A percentile compares a stretch with the other conserved stretches of the same genome.
Evolutionary conservation across 1,284 basidiomycete species (phyloP).

Genomic region (Apiotrichum veenhuisii): DNA sequence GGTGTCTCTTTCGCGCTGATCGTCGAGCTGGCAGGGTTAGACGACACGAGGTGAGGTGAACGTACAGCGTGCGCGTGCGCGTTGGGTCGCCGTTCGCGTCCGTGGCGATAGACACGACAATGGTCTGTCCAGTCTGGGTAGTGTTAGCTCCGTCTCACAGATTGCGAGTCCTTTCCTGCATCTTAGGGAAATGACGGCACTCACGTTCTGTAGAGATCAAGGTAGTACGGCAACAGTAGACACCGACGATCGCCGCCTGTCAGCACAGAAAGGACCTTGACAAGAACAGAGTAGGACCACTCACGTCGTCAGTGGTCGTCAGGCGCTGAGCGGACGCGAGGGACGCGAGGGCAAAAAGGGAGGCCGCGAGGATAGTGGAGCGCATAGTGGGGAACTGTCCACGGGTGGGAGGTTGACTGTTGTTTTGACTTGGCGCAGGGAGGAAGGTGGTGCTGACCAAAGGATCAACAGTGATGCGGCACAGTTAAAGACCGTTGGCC

Average conservation of each 20-base stretch:
- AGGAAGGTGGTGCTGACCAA: too few relatives aligned
- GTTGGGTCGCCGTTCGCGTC: slow-evolving; percentile 24
- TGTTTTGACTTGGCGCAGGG: too few relatives aligned
- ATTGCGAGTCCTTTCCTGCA: not conserved
- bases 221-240: not conserved
- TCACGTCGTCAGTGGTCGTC: not conserved
- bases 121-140: slow-evolving; percentile 24
- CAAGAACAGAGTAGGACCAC: not conserved
- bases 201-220: not conserved
- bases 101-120: slow-evolving; percentile 29
- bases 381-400: not conserved
- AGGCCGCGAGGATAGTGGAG: not conserved
- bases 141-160: slow-evolving; percentile 14
- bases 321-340: not conserved
- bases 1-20: slow-evolving; percentile 5
- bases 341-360: not conserved
- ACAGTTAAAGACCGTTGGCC: too few relatives aligned
- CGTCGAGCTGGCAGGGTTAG: slow-evolving; percentile 4
- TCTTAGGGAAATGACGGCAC: not conserved
- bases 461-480: too few relatives aligned
- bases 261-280: not conserved
- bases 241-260: too few relatives aligned
- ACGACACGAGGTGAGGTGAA: not conserved
- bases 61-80: slow-evolving; percentile 27
- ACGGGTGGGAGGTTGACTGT: too few relatives aligned